phyloP scores from a whole-genome alignment of 2,329 filamentous ascomycete species.

The Pyricularia sp. region DNA sequence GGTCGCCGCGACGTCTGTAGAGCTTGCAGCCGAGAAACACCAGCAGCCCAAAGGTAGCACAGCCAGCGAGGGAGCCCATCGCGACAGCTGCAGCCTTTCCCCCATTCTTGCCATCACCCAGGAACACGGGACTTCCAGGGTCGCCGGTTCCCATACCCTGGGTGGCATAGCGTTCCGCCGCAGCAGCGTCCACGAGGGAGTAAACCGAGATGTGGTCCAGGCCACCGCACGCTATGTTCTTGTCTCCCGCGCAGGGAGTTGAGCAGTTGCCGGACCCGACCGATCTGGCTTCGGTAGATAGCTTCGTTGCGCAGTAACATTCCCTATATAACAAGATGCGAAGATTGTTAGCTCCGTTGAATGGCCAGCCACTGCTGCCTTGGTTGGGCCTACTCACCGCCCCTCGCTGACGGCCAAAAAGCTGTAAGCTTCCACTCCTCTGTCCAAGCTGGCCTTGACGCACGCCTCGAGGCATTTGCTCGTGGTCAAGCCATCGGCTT shows the following conservation, averaged over 20 bases:
- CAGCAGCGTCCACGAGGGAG: background rate
- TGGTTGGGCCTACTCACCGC: background rate
- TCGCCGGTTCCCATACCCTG: background rate
- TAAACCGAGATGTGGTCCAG: conserved; percentile 1
- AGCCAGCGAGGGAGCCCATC: background rate
- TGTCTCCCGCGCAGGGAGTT: background rate
- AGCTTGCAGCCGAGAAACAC: background rate
- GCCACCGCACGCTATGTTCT: background rate
- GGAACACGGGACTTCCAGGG: background rate
- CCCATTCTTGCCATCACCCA: background rate
- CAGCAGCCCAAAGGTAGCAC: background rate
- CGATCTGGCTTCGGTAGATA: background rate
- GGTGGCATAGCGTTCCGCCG: background rate
- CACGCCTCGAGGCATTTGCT: background rate
- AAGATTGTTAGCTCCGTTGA: background rate
- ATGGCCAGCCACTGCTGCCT: background rate
- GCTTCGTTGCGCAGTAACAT: conserved; percentile 1
- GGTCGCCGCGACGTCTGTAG: background rate
- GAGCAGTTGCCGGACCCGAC: background rate
- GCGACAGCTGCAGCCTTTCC: background rate
- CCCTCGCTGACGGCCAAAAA: background rate
- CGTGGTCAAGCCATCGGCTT: background rate
- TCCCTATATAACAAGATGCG: background rate
- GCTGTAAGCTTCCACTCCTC: background rate
- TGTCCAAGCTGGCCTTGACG: background rate